A percentile compares a stretch with the other conserved stretches of the same genome.
phyloP scores from a whole-genome alignment of 2,329 filamentous ascomycete species.

The Atkinsonella hypoxylon region DNA sequence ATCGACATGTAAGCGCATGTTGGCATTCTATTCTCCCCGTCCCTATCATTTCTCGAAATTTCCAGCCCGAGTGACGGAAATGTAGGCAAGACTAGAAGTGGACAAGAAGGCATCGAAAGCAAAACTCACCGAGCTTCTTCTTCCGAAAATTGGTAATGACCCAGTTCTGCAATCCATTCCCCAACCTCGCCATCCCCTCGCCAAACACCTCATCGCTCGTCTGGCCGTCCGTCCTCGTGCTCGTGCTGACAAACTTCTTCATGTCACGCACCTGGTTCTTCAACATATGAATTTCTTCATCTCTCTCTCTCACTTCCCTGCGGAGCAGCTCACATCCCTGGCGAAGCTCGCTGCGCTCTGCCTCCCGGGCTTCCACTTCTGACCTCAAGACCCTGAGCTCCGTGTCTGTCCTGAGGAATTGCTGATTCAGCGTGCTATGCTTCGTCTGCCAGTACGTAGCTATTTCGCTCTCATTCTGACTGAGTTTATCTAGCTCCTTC shows the following conservation, averaged over 20 bases:
- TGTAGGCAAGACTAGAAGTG: background rate
- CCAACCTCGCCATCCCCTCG: slow-evolving; percentile 47
- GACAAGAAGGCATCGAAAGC: background rate
- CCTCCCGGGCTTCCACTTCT: slow-evolving; percentile 36
- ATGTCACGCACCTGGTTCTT: slow-evolving; percentile 51
- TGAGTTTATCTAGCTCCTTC: slow-evolving; percentile 39
- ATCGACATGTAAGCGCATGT: background rate
- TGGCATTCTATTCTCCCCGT: background rate
- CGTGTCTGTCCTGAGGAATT: slow-evolving; percentile 38
- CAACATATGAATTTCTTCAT: slow-evolving; percentile 43
- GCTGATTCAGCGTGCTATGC: slow-evolving; percentile 39
- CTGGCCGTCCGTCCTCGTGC: slow-evolving; percentile 49
- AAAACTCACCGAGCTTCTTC: slow-evolving; percentile 40
- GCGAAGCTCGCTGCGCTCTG: slow-evolving; percentile 36
- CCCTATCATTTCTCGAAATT: background rate
- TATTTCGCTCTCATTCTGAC: slow-evolving; percentile 41
- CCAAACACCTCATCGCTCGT: slow-evolving; percentile 55
- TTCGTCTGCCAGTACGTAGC: slow-evolving; percentile 47
- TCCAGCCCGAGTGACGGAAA: background rate
- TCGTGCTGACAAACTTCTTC: slow-evolving; percentile 60
- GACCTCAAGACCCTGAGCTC: slow-evolving; percentile 38
- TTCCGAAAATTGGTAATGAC: slow-evolving; percentile 57
- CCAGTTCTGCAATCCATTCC: slow-evolving; percentile 64
- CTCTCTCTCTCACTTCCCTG: slow-evolving; percentile 33
- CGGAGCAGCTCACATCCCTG: slow-evolving; percentile 36